Percentiles rank a stretch among this genome's conserved stretches.
Conservation (phyloP, 1,284 basidiomycete species). For the Pseudomicrostroma phylloplanum region DNA sequence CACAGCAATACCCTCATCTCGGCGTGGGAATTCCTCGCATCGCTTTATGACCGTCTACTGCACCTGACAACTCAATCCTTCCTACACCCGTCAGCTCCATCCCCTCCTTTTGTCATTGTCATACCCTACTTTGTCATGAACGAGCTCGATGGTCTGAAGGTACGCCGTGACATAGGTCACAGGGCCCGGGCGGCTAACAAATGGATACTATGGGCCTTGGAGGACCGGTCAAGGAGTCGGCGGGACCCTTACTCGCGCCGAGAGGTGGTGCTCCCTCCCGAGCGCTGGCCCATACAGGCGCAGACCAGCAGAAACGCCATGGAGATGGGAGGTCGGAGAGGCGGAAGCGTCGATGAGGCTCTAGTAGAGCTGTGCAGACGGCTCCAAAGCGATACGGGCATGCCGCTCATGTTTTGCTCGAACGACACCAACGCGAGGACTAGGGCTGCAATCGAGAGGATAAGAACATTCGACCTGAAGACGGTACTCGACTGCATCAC, state of each 20-base stretch:
- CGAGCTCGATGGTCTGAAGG: neutral
- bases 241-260: neutral
- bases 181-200: neutral
- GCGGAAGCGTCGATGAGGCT: neutral
- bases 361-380: neutral
- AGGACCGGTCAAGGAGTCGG: neutral
- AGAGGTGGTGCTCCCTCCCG: neutral
- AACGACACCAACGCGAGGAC: slow-evolving; percentile 14
- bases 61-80: neutral
- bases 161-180: neutral
- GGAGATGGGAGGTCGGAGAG: neutral
- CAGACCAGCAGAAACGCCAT: neutral
- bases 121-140: neutral
- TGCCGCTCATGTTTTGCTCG: slow-evolving; percentile 8
- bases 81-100: neutral
- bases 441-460: slow-evolving; percentile 8
- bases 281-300: neutral
- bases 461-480: slow-evolving; percentile 12
- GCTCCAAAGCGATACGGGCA: neutral
- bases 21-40: neutral
- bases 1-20: slow-evolving; percentile 1
- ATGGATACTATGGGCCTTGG: neutral
- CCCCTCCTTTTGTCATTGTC: neutral
- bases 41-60: neutral
- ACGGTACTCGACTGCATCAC: neutral